Evolutionary conservation across 192 early-diverging fungal genomes (phyloP), one percentile per base, ranked within the genome.

Genomic region (Linnemannia schmuckeri): DNA sequence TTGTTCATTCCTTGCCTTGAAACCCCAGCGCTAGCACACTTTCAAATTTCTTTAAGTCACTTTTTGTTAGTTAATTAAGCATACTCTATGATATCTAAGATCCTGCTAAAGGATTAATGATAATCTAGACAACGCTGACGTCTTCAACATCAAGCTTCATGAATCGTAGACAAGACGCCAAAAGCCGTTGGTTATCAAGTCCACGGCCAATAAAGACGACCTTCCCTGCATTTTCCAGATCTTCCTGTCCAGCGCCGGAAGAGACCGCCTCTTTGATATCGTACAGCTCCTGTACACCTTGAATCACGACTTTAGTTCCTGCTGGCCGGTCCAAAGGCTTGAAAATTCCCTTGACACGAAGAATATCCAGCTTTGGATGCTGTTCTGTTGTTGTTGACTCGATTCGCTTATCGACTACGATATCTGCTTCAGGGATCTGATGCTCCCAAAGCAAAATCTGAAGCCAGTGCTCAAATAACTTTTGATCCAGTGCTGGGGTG

Each of bases 391-490:
- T 78, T 66, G 61, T 66, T 30, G 61, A 2, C 40, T 2, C 24
- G 33, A 75, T 33, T 49, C 38, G 44, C 42, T 33, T 30, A 8
- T 40, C 22, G 27, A 49, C 61, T 7, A 44, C 33, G 41, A 47
- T 57, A 5, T 66, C 61, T 30, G 20, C 24, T 18, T 87, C 82
- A 9, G 93, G 92, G 35, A 94, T 88, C 6, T 83, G 85, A 20
- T 91, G 89, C 17, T 94, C 93, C 93, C 93, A 94, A 18, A 94
- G 84, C 52, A 97, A 81, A 63, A 88, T 81, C 79, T 96, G 97
- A 7, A 97, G 86, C 97, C 97, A 97, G 69, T 89, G 85, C 61
- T 97, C 85, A 75, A 87, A 81, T 20, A 81, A 41, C 30, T 81
- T 81, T 70, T 81, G 85, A 76, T 81, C 94, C 22, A 96, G 82